Conservation (phyloP, 192 early-diverging fungal genomes). For the Gigaspora rosea region DNA sequence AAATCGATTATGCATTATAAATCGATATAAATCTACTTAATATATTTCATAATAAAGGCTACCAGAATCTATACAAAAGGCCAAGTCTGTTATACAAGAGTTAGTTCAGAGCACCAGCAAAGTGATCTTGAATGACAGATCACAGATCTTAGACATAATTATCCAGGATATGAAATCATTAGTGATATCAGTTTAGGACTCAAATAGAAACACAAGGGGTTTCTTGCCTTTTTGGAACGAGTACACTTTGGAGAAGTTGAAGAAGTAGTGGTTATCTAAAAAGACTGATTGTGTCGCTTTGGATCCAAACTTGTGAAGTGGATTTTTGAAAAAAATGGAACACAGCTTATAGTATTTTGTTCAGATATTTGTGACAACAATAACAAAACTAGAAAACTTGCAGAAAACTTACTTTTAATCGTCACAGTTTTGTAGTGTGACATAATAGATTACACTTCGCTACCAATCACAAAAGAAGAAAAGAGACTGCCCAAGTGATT, state of each 20-base stretch:
- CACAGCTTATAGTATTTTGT: neutral
- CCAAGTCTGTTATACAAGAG: too few species aligned
- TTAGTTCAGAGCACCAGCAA: too few species aligned
- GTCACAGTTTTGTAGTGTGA: neutral
- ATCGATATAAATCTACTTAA: too few species aligned
- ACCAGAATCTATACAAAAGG: too few species aligned
- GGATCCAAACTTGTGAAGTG: slow-evolving; percentile 18
- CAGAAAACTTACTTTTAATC: too few species aligned
- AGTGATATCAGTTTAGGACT: slow-evolving; percentile 14
- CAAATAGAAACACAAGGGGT: too few species aligned
- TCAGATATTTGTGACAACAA: neutral
- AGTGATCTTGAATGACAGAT: slow-evolving; percentile 13
- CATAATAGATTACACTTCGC: neutral
- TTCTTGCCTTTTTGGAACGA: neutral
- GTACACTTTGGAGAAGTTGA: neutral
- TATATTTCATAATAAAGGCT: too few species aligned
- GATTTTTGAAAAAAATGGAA: slow-evolving; percentile 29
- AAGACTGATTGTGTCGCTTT: slow-evolving; percentile 12
- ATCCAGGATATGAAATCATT: slow-evolving; percentile 21
- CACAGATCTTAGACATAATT: slow-evolving; percentile 13
- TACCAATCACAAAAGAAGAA: slow-evolving; percentile 1
- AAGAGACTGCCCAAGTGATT: neutral
- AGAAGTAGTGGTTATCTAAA: slow-evolving; percentile 20
- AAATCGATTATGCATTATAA: too few species aligned
- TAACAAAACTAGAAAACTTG: slow-evolving; percentile 16